These are phyloP conservation scores for Chrysochromulina parva DNA, from an alignment of 78 protist genomes.

Conservation along the genomic window DNA sequence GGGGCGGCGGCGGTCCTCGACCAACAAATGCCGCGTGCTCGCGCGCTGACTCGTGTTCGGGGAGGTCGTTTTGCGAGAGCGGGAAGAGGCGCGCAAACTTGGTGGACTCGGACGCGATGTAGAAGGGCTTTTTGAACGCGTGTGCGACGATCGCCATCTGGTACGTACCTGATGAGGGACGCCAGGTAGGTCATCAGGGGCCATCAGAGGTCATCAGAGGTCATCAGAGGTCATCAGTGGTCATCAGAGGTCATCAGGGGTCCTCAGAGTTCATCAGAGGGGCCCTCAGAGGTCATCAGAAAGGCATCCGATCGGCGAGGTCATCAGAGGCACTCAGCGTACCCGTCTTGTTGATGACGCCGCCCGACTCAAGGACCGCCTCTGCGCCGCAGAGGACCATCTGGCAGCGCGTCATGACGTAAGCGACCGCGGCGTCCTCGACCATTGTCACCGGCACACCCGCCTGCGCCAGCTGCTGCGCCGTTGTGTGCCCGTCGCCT, in stretches of 20 bases:
- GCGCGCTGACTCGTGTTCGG: neutral
- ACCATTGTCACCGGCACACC: constrained; percentile 83
- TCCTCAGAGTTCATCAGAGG: no score
- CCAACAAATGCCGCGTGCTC: neutral
- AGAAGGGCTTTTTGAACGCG: constrained; percentile 86
- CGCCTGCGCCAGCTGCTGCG: constrained; percentile 45
- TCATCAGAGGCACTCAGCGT: neutral
- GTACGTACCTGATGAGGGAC: constrained; percentile 69
- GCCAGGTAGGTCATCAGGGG: no score
- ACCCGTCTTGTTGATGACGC: constrained; percentile 88
- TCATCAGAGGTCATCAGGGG: no score
- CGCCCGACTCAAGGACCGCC: constrained; percentile 97
- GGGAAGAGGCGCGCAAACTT: constrained; percentile 84
- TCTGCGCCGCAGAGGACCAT: constrained; percentile 94
- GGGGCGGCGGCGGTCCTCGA: neutral
- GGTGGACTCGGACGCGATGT: constrained; percentile 93
- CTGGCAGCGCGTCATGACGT: constrained; percentile 74
- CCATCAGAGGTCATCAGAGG: no score
- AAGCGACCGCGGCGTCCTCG: constrained; percentile 88
- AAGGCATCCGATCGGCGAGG: neutral
- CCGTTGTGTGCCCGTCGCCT: constrained; percentile 59
- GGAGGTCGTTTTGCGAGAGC: constrained; percentile 79
- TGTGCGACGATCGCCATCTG: constrained; percentile 87
- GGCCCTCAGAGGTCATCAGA: neutral
- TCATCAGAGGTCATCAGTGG: no score